These are phyloP conservation scores for Selaginella moellendorffii DNA, from an alignment of 75 land plant species.

Conservation along the genomic window DNA sequence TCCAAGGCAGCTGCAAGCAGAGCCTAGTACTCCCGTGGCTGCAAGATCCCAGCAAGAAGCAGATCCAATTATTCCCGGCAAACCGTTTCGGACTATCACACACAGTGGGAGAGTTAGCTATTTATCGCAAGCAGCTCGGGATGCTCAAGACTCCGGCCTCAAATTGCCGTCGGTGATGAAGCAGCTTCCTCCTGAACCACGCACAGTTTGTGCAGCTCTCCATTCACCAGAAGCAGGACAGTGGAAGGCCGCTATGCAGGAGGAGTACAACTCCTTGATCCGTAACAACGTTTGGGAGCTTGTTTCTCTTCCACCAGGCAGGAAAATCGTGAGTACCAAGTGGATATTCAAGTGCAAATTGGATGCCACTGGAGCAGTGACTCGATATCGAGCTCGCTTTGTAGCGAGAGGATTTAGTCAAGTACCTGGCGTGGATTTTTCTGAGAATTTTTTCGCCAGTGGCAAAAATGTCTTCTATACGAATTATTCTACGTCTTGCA, in stretches of 20 bases:
- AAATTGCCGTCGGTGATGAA: background rate
- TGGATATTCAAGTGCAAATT: conserved; percentile 1
- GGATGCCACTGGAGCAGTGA: background rate
- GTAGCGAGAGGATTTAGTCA: too few relatives aligned
- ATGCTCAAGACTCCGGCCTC: background rate
- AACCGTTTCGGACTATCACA: background rate
- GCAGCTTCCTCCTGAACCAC: background rate
- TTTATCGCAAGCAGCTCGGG: background rate
- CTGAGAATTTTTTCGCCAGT: too few relatives aligned
- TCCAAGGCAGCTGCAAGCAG: too few relatives aligned
- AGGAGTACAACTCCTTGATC: background rate
- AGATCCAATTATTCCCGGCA: too few relatives aligned
- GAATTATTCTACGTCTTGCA: too few relatives aligned
- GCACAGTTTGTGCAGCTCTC: background rate
- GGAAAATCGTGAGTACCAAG: background rate
- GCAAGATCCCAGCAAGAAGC: too few relatives aligned
- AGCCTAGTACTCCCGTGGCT: background rate
- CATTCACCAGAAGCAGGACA: background rate
- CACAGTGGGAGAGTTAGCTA: background rate
- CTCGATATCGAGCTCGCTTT: too few relatives aligned
- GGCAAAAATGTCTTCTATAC: too few relatives aligned
- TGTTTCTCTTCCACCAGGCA: background rate
- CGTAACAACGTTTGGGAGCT: background rate
- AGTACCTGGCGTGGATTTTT: too few relatives aligned
- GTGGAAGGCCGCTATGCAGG: background rate